Conservation (phyloP, 2,329 filamentous ascomycete species). For the Cadophora malorum region DNA sequence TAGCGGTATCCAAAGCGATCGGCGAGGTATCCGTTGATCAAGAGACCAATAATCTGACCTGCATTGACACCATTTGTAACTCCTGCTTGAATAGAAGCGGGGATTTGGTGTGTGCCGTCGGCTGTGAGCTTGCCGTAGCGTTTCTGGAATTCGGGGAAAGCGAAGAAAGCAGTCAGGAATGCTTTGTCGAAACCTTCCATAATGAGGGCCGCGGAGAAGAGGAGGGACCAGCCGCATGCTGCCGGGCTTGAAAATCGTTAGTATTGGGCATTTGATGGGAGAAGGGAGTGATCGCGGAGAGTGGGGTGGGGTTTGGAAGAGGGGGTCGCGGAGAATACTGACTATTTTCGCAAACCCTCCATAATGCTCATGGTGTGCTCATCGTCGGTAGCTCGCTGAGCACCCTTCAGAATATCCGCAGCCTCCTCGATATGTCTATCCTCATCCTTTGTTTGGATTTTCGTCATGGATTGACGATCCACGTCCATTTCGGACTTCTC, state of each 20-base stretch:
- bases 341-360: conserved; percentile 26
- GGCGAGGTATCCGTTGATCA: conserved; percentile 49
- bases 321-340: neutral
- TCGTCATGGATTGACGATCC: neutral
- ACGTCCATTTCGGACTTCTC: neutral
- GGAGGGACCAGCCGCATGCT: conserved; percentile 42
- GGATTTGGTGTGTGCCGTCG: conserved; percentile 42
- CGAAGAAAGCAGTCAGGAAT: conserved; percentile 46
- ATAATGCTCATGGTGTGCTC: conserved; percentile 33
- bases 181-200: conserved; percentile 51
- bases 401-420: conserved; percentile 15
- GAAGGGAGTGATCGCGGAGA: neutral
- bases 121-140: conserved; percentile 41
- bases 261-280: neutral
- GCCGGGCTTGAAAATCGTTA: neutral
- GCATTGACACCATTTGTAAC: conserved; percentile 49
- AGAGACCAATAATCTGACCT: conserved; percentile 52
- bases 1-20: conserved; percentile 54
- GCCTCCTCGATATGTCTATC: conserved; percentile 20
- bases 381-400: conserved; percentile 27
- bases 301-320: neutral
- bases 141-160: conserved; percentile 40
- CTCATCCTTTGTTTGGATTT: conserved; percentile 12
- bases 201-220: conserved; percentile 48
- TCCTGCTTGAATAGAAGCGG: conserved; percentile 50